A percentile compares a stretch with the other conserved stretches of the same genome.
Evolutionary conservation across 2,329 filamentous ascomycete genomes (phyloP).

Genomic region (Sphaerulina populicola): DNA sequence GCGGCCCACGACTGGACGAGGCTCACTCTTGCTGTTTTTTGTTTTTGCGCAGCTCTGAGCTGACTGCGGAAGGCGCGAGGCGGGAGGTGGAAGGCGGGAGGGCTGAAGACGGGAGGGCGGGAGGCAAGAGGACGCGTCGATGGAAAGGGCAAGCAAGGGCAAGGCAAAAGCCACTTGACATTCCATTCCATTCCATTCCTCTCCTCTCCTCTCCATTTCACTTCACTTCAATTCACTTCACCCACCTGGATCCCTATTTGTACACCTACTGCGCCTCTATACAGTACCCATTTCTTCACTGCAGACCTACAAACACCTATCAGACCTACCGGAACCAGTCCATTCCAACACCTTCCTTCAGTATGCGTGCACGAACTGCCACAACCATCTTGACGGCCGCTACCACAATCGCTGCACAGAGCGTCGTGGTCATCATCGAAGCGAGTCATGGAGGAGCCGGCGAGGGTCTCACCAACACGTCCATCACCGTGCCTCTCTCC

Average conservation of each 20-base stretch:
- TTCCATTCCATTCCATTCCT: not conserved
- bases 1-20: too few species aligned
- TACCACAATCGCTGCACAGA: constrained; percentile 14
- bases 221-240: not conserved
- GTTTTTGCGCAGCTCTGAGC: too few species aligned
- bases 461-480: constrained; percentile 22
- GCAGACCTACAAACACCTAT: not conserved
- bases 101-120: too few species aligned
- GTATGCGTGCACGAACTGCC: constrained; percentile 10
- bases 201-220: not conserved
- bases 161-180: too few species aligned
- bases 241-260: not conserved
- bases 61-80: too few species aligned
- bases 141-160: too few species aligned
- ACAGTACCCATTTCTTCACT: not conserved
- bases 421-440: constrained; percentile 21
- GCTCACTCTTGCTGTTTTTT: too few species aligned
- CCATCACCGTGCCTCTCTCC: constrained; percentile 22
- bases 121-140: too few species aligned
- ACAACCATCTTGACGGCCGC: constrained; percentile 8
- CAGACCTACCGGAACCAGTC: not conserved
- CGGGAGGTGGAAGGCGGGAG: too few species aligned
- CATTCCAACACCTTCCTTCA: not conserved
- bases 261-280: not conserved
- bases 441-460: constrained; percentile 24